Evolutionary conservation across 2,329 filamentous ascomycete species (phyloP), one percentile per base, ranked within the genome.

Genomic region (Bimuria novae-zelandiae): DNA sequence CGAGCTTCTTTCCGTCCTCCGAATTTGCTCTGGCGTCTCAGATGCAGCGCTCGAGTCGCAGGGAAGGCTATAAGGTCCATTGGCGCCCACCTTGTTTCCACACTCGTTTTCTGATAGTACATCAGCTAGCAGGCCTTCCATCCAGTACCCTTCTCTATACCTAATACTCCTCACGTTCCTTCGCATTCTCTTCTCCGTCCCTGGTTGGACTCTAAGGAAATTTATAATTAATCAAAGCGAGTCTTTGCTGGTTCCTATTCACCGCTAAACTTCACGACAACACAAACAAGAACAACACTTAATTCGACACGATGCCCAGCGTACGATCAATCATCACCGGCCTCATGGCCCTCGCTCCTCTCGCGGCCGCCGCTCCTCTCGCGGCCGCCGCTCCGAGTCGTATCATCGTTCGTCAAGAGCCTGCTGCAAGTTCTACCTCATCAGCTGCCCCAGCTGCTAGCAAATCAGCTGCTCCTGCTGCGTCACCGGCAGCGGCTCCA

Each of bases 201-300:
- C 71, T 74, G 71, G 71, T 70, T 74, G 71, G 71, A 74, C 71
- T 63, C 61, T 61, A 59, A 57, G 63, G 56, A 65, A 62, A 62
- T 67, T 69, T 63, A 63, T 71, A 73, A 70, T 73, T 54, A 63
- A 63, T 63, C 68, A 71, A 70, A 73, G 65, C 70, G 56, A 70
- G 68, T 64, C 66, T 71, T 73, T 74, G 70, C 69, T 72, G 65
- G 68, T 54, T 52, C 56, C 67, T 64, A 47, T 55, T 69, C 64
- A 47, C 62, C 64, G 57, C 54, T 39, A 55, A 57, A 45, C 40
- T 54, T 48, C 54, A 53, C 51, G 19, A 29, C 52, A 17, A 36
- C 51, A 57, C 62, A 49, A 61, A 55, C 59, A 64, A n/a, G n/a
- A n/a, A 61, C 59, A 55, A 58, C 53, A 57, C 49, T 59, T 68